phyloP scores from a whole-genome alignment of 2,329 filamentous ascomycete genomes.

The Fusarium sp. region DNA sequence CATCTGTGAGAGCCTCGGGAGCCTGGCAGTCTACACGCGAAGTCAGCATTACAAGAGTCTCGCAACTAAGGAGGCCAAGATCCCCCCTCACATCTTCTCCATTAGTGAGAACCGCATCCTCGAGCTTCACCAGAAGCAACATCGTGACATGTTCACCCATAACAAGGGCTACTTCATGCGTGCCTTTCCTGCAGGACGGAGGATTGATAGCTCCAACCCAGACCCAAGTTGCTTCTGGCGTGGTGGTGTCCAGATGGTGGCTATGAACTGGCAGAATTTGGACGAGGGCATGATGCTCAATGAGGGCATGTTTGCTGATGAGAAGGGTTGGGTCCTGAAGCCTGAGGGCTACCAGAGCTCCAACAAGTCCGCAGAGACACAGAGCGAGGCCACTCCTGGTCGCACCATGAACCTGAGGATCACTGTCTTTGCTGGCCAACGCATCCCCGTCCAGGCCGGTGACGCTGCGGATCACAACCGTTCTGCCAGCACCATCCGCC shows the following conservation, averaged over 20 bases:
- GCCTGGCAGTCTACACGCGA: constrained; percentile 83
- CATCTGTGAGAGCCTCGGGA: constrained; percentile 75
- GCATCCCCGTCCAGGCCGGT: constrained; percentile 57
- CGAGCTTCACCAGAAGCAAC: constrained; percentile 64
- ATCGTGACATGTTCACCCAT: constrained; percentile 81
- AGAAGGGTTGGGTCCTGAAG: constrained; percentile 85
- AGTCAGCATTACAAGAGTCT: constrained; percentile 82
- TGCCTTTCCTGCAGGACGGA: constrained; percentile 81
- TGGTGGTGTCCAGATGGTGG: constrained; percentile 95
- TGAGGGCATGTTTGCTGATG: constrained; percentile 93
- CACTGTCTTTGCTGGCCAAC: constrained; percentile 77
- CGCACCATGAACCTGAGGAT: constrained; percentile 72
- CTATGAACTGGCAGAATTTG: constrained; percentile 95
- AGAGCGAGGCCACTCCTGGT: constrained; percentile 57
- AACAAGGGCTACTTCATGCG: constrained; percentile 90
- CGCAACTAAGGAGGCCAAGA: constrained; percentile 67
- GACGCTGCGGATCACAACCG: constrained; percentile 46
- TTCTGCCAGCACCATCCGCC: constrained; percentile 59
- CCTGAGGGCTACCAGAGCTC: constrained; percentile 73
- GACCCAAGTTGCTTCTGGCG: constrained; percentile 93
- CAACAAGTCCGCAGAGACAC: constrained; percentile 50
- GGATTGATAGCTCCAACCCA: constrained; percentile 90
- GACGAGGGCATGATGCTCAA: constrained; percentile 97
- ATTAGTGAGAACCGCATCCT: constrained; percentile 82
- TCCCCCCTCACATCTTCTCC: constrained; percentile 78